A percentile compares a stretch with the other conserved stretches of the same genome.
Evolutionary conservation across 2,329 filamentous ascomycete species (phyloP).

Genomic region (Herpomyces periplanetae): DNA sequence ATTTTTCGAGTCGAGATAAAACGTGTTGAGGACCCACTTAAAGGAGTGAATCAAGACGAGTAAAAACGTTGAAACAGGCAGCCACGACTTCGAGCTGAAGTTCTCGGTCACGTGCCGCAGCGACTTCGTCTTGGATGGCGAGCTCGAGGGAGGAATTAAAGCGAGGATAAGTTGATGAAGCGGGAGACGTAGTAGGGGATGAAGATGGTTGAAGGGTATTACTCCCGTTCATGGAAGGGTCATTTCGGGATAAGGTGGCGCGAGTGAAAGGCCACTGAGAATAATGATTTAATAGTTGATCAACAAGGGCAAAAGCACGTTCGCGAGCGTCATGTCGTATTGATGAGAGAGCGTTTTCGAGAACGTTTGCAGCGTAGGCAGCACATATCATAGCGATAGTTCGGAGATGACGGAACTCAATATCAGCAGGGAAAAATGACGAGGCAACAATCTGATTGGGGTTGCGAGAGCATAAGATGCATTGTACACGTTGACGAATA

Average conservation of each 20-base stretch:
- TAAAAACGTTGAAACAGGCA: slow-evolving; percentile 87
- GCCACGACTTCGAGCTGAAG: slow-evolving; percentile 80
- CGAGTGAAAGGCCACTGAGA: slow-evolving; percentile 97
- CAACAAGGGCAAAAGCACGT: slow-evolving; percentile 77
- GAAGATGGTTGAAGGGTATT: too few relatives aligned
- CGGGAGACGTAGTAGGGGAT: too few relatives aligned
- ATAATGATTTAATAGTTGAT: slow-evolving; percentile 77
- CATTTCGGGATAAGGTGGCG: too few relatives aligned
- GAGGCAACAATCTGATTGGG: slow-evolving; percentile 56
- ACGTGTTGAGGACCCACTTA: slow-evolving; percentile 13
- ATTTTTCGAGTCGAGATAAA: too few relatives aligned
- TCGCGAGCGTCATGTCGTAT: slow-evolving; percentile 78
- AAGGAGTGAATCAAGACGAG: slow-evolving; percentile 71
- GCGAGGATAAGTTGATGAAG: too few relatives aligned
- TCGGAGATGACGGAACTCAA: slow-evolving; percentile 68
- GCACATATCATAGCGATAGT: slow-evolving; percentile 91
- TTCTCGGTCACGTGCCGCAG: slow-evolving; percentile 58
- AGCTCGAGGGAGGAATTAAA: slow-evolving; percentile 75
- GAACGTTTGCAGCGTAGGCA: slow-evolving; percentile 81
- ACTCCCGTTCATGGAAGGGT: slow-evolving; percentile 29
- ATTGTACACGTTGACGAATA: slow-evolving; percentile 63
- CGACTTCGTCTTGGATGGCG: slow-evolving; percentile 51
- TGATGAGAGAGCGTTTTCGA: slow-evolving; percentile 83
- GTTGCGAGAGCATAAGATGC: slow-evolving; percentile 65
- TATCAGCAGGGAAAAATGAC: slow-evolving; percentile 64